Evolutionary conservation across 371 early-diverging fungal species (phyloP), one percentile per base, ranked within the genome.

Genomic region (Mucor irregularis): DNA sequence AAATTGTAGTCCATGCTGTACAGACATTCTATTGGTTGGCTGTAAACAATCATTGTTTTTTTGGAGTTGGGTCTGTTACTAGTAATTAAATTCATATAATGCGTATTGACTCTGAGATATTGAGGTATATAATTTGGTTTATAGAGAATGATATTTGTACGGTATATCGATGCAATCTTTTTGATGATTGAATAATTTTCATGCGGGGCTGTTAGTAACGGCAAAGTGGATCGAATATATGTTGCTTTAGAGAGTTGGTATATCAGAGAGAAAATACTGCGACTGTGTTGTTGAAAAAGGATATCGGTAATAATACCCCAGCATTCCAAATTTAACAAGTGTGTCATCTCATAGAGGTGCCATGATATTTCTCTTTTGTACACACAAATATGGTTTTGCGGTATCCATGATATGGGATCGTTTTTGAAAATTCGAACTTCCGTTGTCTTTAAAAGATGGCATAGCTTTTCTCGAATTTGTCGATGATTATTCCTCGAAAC

Each of bases 111-210:
- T 33, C 22, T 33, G 22, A 49, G 24, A 13, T 49, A 49, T 14
- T 49, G 49, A 14, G 49, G 49, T 49, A 49, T 35, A 11, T 35
- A 49, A 24, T 49, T 49, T 4, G 49, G 49, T 14, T 13, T 22
- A 35, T 49, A 49, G 0, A 49, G 35, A 10, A 49, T 49, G 11
- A 49, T 35, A 14, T 49, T 33, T 19, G 25, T 35, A 2, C 13
- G 8, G 22, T 22, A 49, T 1, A 49, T 49, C 5, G 3, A 24
- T 17, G 49, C 22, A 24, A 49, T 13, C 10, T 19, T 11, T 35
- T 49, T 34, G 0, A 35, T 1, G 3, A 22, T 33, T 2, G 6
- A 3, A n/a, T 34, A 22, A 1, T 6, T 49, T 24, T 34, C 25
- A 4, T 9, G 11, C 2, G 11, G 13, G 14, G 16, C n/a, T 35